Base-by-base conservation (phyloP, 805 yeast genomes). In the Kuraishia floccosa region DNA sequence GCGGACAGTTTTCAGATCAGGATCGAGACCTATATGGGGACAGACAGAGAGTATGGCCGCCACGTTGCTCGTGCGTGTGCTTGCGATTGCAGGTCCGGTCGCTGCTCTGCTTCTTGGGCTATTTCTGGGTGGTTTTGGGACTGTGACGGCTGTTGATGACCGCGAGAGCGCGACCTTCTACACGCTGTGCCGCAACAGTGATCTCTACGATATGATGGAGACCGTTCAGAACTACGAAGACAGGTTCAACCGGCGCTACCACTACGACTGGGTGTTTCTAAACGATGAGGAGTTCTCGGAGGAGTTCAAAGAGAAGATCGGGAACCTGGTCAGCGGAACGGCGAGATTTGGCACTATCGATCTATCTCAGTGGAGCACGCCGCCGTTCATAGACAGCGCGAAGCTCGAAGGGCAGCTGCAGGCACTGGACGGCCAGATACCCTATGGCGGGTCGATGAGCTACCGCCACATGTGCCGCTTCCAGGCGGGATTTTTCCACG, bases 211-310 rank as follows among this genome's bases (percentile, higher is more conserved):
- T 10, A 59, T 82, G 47, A 49, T 76, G 5, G 64, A 65, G 26
- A 66, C 89, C 4, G 69, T 82, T 30, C 66, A 72, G 39, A 64
- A 65, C 34, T 70, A 76, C 28, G 82, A 81, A 45, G 75, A 68
- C 39, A 54, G 87, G 24, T 81, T 79, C 58, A 82, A 82, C 52
- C 22, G 46, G 25, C 56, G 62, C 32, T 76, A 52, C 46, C 67
- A 73, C 40, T 81, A 82, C 46, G 91, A 82, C 50, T 82, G 86
- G 84, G 76, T 80, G 3, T 82, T 83, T 42, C 51, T 82, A 29
- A 83, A 83, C 49, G 86, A 83, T 45, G 68, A 60, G 37, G 71
- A 68, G 2, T 83, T 83, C 49, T 47, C 64, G 26, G 64, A 60
- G 3, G 70, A 68, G 38, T 83, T 82, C 50, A 65, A 58, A 34